Evolutionary conservation across 768 basidiomycete genomes (phyloP), one percentile per base, ranked within the genome.

Genomic region (Amylocystis lapponica): DNA sequence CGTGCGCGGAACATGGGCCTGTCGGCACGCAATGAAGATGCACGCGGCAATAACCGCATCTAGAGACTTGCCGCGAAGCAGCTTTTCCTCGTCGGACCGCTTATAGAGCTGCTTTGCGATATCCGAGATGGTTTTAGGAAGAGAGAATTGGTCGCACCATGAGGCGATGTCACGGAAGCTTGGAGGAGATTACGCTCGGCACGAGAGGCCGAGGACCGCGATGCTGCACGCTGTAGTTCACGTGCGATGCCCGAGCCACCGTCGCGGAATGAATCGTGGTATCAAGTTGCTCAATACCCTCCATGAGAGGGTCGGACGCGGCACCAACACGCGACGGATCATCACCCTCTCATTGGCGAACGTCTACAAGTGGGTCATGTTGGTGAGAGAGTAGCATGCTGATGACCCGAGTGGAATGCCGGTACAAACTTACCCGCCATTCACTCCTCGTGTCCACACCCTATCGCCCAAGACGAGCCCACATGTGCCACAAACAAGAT

Each of bases 251-350:
- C 96, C 3, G 90, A 86, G 39, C 93, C 89, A 48, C 94, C 94
- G 58, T 98, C 96, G 39, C 86, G 81, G 66, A 95, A 96, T 53
- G 89, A 89, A 98, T 97, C 44, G 90, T 78, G 26, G 96, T 98
- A 56, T 93, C 86, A 36, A 98, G 77, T 62, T 95, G 88, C 58
- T 96, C 94, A 56, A 91, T 84, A 29, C 92, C 93, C 63, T 97
- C 92, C 69, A 98, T 74, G 32, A 94, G 69, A 23, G 94, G 91
- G 64, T 97, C 92, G 16, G 85, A 80, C 33, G 93, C 92, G 42
- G 91, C 93, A 69, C 96, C 96, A 54, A 99, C 96, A 86, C 96
- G 96, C 53, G 96, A 98, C 50, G 96, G 96, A 63, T 99, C 96
- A 63, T 97, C 95, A 49, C 95, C 94, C 72, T 99, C 96, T 97